A percentile compares a stretch with the other conserved stretches of the same genome.
These are phyloP conservation scores for Suhomyces xylopsoci DNA, from an alignment of 805 yeast genomes.

Conservation along the genomic window DNA sequence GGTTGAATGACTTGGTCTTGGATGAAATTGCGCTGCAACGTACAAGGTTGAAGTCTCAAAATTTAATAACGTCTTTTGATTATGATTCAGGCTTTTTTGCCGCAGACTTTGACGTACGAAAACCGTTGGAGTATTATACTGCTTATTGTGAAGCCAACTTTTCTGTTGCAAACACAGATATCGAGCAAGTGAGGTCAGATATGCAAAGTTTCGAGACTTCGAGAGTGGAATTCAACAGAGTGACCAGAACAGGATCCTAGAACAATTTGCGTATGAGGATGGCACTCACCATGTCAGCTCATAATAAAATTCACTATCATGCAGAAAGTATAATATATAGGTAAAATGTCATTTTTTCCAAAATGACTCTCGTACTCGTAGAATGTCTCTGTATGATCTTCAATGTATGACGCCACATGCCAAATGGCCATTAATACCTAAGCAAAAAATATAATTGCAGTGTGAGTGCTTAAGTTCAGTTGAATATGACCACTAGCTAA, in stretches of 20 bases:
- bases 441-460: too few relatives aligned
- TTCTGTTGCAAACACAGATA: slow-evolving; percentile 5
- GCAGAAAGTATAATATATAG: too few relatives aligned
- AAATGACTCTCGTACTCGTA: background rate
- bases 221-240: slow-evolving; percentile 1
- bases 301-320: too few relatives aligned
- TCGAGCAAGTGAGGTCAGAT: slow-evolving; percentile 12
- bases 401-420: too few relatives aligned
- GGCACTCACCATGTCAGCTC: background rate
- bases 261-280: background rate
- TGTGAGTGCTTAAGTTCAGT: too few relatives aligned
- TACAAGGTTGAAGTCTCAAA: slow-evolving; percentile 6
- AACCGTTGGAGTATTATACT: slow-evolving; percentile 9
- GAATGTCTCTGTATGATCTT: background rate
- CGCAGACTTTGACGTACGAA: slow-evolving; percentile 26
- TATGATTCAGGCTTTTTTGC: slow-evolving; percentile 23
- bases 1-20: background rate
- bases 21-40: slow-evolving; percentile 12
- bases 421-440: too few relatives aligned
- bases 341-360: background rate
- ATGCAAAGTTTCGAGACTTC: slow-evolving; percentile 14
- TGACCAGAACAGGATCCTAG: background rate
- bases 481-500: too few relatives aligned
- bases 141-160: slow-evolving; percentile 9
- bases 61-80: slow-evolving; percentile 12